Percentiles rank a stretch among this genome's conserved stretches.
Evolutionary conservation across 331 rosid species (phyloP).

Genomic region (Stylosanthes scabra): DNA sequence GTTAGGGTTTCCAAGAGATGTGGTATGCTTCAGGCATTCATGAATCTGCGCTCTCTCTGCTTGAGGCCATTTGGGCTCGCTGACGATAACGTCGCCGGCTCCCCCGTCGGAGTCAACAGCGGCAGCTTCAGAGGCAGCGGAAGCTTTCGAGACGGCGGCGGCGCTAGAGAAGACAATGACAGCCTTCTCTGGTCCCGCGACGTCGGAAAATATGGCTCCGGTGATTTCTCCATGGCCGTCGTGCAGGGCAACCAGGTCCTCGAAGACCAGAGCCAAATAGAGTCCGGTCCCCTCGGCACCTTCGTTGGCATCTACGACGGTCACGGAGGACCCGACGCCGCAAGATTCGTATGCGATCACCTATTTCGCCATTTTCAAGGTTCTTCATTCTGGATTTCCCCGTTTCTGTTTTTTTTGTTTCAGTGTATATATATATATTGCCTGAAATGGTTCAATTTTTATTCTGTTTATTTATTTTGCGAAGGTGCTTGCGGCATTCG

Average conservation of each 20-base stretch:
- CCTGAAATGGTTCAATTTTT: neutral
- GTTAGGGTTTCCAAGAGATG: constrained; percentile 75
- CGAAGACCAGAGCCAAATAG: constrained; percentile 85
- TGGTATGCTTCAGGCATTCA: constrained; percentile 88
- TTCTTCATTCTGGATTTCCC: constrained; percentile 37
- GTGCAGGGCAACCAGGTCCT: constrained; percentile 82
- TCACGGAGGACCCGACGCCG: constrained; percentile 81
- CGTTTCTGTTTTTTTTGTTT: neutral
- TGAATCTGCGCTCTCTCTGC: constrained; percentile 85
- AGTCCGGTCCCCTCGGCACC: constrained; percentile 84
- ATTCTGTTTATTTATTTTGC: neutral
- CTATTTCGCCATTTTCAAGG: constrained; percentile 74
- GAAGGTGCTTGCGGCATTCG: constrained; percentile 38
- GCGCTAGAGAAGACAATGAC: constrained; percentile 58
- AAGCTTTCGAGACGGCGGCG: no score
- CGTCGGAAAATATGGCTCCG: constrained; percentile 62
- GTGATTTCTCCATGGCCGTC: constrained; percentile 85
- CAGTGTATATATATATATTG: neutral
- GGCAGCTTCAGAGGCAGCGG: constrained; percentile 1
- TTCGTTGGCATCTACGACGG: constrained; percentile 84
- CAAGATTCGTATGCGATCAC: constrained; percentile 73
- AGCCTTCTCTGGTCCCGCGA: constrained; percentile 76
- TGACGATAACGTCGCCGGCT: constrained; percentile 47
- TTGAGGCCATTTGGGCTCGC: constrained; percentile 76
- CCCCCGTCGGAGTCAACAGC: constrained; percentile 52